These are phyloP conservation scores for Candida jianshihensis DNA, from an alignment of 805 yeast species.

Conservation along the genomic window DNA sequence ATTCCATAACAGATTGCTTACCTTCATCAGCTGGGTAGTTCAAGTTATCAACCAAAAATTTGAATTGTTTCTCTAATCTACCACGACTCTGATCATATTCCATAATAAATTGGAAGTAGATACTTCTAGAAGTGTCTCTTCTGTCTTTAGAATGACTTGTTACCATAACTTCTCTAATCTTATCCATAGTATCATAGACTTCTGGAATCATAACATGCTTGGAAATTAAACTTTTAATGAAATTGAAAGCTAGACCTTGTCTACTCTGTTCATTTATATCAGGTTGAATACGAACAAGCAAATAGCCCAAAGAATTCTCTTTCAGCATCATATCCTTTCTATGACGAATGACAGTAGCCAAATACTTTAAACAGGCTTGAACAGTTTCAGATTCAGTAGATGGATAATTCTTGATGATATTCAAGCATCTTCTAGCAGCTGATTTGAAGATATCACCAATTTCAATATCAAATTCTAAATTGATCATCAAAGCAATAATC, in stretches of 20 bases:
- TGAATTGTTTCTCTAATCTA: slow-evolving; percentile 74
- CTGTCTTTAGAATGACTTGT: slow-evolving; percentile 81
- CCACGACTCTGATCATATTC: slow-evolving; percentile 93
- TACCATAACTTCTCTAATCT: slow-evolving; percentile 76
- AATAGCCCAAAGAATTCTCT: slow-evolving; percentile 64
- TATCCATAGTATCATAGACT: slow-evolving; percentile 81
- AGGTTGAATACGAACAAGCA: slow-evolving; percentile 67
- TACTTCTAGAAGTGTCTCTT: slow-evolving; percentile 76
- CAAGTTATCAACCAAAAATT: slow-evolving; percentile 71
- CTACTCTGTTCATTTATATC: slow-evolving; percentile 86
- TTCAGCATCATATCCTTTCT: slow-evolving; percentile 59
- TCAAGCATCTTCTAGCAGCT: slow-evolving; percentile 54
- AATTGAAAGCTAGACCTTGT: slow-evolving; percentile 84
- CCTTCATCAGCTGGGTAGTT: slow-evolving; percentile 83
- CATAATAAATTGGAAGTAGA: slow-evolving; percentile 79
- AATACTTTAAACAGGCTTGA: slow-evolving; percentile 69
- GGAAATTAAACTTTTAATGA: slow-evolving; percentile 69
- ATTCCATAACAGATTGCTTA: slow-evolving; percentile 84
- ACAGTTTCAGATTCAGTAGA: slow-evolving; percentile 71
- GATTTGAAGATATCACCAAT: slow-evolving; percentile 40
- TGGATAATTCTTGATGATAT: slow-evolving; percentile 67
- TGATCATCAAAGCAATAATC: slow-evolving; percentile 51
- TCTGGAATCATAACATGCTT: slow-evolving; percentile 78
- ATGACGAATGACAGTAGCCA: slow-evolving; percentile 67
- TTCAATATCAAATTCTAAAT: slow-evolving; percentile 52